These are phyloP conservation scores for Sapria himalayana DNA, from an alignment of 345 rosid genomes.

Conservation along the genomic window DNA sequence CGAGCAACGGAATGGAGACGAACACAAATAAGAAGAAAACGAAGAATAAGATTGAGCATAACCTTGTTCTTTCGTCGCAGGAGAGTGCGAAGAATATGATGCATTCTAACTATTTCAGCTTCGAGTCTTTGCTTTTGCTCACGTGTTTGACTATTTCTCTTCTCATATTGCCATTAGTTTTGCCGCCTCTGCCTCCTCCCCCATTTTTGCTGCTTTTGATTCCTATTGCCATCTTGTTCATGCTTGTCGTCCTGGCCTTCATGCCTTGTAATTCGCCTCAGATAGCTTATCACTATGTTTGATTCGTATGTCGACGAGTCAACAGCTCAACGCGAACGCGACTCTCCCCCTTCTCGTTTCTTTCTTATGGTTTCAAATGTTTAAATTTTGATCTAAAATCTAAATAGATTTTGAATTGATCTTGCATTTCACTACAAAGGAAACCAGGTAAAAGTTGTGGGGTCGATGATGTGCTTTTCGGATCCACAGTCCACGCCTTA, in stretches of 20 bases:
- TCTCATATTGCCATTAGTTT: conserved; percentile 56
- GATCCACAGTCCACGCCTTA: no score
- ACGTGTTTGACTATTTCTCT: conserved; percentile 43
- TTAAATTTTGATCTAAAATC: no score
- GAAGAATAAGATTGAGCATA: conserved; percentile 11
- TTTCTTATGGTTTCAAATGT: no score
- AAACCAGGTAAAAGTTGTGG: no score
- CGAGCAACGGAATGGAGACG: conserved; percentile 13
- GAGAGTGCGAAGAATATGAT: conserved; percentile 17
- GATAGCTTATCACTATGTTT: conserved; percentile 22
- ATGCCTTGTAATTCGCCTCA: conserved; percentile 38
- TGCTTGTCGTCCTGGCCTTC: conserved; percentile 55
- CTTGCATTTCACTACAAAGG: no score
- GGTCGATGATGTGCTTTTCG: no score
- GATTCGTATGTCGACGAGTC: conserved; percentile 10
- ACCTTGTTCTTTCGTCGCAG: conserved; percentile 13
- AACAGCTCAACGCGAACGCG: no score
- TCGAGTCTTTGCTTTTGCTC: conserved; percentile 36
- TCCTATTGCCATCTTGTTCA: conserved; percentile 42
- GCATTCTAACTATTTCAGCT: conserved; percentile 31
- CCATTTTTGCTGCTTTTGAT: conserved; percentile 59
- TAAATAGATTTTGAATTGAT: no score
- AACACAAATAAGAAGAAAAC: conserved; percentile 7
- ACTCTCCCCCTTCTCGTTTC: background rate
- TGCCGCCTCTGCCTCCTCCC: conserved; percentile 76